Evolutionary conservation across 164 flowering plant genomes (phyloP).

Genomic region (Akebia trifoliata): DNA sequence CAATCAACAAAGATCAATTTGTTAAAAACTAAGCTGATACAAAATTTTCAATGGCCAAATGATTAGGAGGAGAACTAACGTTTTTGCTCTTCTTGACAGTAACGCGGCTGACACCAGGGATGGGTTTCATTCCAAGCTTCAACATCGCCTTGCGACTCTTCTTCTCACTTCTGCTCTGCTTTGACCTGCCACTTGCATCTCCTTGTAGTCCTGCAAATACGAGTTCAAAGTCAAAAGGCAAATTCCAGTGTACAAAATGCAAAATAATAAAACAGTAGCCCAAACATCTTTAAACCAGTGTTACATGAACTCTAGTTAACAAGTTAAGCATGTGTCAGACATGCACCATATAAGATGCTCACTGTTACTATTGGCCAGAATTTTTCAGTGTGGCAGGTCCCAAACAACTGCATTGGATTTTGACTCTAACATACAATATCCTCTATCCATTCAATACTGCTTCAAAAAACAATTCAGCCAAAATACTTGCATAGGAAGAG

Average conservation of each 20-base stretch:
- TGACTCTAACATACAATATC: too few species aligned
- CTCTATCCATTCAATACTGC: too few species aligned
- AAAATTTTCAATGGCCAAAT: neutral
- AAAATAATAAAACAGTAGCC: too few species aligned
- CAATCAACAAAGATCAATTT: neutral
- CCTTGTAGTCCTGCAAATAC: conserved; percentile 20
- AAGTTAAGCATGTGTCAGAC: neutral
- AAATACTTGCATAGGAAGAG: too few species aligned
- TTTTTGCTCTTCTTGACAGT: conserved; percentile 36
- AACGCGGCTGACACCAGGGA: conserved; percentile 36
- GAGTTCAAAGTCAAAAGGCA: neutral
- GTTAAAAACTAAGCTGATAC: too few species aligned
- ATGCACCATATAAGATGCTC: too few species aligned
- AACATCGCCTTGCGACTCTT: conserved; percentile 42
- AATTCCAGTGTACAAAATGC: too few species aligned
- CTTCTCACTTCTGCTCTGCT: conserved; percentile 40
- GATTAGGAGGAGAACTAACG: conserved; percentile 12
- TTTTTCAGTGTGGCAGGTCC: neutral
- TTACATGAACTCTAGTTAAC: neutral
- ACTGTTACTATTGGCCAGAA: too few species aligned
- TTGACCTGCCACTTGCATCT: conserved; percentile 32
- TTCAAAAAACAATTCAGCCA: too few species aligned
- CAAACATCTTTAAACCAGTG: neutral
- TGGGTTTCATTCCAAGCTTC: conserved; percentile 40
- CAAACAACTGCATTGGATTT: neutral